Evolutionary conservation across 176 grass and related monocot species (phyloP).

Genomic region (Olyra latifolia): DNA sequence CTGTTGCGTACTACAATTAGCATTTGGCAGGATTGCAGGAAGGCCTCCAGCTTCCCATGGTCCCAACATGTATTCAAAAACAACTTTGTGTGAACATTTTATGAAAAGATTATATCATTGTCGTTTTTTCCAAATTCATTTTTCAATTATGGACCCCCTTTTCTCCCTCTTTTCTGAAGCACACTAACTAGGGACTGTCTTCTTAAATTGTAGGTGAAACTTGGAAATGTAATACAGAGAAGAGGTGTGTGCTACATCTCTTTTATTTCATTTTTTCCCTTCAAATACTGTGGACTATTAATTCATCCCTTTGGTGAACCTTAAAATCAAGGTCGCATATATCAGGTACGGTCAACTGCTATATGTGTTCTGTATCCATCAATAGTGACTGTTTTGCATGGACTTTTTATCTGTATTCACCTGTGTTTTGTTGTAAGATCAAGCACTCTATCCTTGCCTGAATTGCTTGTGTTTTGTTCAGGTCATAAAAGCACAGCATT

Average conservation of each 20-base stretch:
- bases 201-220: conserved; percentile 61
- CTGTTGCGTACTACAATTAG: neutral
- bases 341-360: conserved; percentile 50
- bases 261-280: conserved; percentile 32
- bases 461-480: conserved; percentile 25
- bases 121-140: neutral
- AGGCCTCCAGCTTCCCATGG: neutral
- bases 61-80: neutral
- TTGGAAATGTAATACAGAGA: conserved; percentile 82
- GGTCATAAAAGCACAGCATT: conserved; percentile 84
- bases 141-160: neutral
- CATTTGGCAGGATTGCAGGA: neutral
- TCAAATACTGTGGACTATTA: conserved; percentile 29
- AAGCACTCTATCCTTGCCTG: conserved; percentile 3
- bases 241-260: conserved; percentile 57
- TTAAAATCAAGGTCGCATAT: conserved; percentile 68
- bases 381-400: neutral
- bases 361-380: neutral
- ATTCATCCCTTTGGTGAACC: conserved; percentile 35
- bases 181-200: conserved; percentile 23
- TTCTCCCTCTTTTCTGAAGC: neutral
- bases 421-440: neutral
- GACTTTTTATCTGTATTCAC: neutral
- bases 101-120: neutral
- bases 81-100: neutral